These are phyloP conservation scores for Colletotrichum coccodes DNA, from an alignment of 2,329 filamentous ascomycete genomes.

Conservation along the genomic window DNA sequence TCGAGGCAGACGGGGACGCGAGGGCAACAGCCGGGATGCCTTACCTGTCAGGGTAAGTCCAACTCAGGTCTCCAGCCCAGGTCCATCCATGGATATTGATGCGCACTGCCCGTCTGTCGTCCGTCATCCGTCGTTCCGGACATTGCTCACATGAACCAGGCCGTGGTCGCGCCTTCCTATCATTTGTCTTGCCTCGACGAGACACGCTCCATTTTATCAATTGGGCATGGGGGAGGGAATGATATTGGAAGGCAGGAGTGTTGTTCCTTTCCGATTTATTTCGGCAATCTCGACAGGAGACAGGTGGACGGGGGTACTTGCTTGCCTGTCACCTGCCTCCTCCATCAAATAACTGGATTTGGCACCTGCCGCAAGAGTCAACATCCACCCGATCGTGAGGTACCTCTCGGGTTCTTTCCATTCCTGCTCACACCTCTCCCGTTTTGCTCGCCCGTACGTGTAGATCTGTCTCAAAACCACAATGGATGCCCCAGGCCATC, in stretches of 20 bases:
- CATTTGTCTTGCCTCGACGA: background rate
- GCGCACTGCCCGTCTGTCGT: background rate
- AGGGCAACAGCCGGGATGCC: constrained; percentile 9
- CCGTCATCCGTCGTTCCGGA: background rate
- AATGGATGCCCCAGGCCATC: constrained; percentile 1
- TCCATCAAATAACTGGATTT: background rate
- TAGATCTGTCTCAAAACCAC: constrained; percentile 10
- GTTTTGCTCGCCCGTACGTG: constrained; percentile 1
- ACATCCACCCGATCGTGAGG: background rate
- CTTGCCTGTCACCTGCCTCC: background rate
- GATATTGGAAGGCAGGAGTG: background rate
- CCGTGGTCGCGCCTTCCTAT: background rate
- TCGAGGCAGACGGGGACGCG: constrained; percentile 23
- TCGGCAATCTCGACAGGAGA: background rate
- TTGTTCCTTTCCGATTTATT: background rate
- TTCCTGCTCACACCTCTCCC: background rate
- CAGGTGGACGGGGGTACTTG: background rate
- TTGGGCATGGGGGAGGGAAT: background rate
- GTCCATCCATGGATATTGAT: background rate
- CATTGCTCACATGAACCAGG: background rate
- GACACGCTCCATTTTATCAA: background rate
- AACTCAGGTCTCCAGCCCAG: background rate
- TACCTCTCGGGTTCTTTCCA: constrained; percentile 11
- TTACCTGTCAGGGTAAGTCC: constrained; percentile 16
- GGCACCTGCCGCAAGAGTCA: constrained; percentile 1